Base-by-base conservation (phyloP, 2,329 filamentous ascomycete species). In the Plectosphaerella plurivora region DNA sequence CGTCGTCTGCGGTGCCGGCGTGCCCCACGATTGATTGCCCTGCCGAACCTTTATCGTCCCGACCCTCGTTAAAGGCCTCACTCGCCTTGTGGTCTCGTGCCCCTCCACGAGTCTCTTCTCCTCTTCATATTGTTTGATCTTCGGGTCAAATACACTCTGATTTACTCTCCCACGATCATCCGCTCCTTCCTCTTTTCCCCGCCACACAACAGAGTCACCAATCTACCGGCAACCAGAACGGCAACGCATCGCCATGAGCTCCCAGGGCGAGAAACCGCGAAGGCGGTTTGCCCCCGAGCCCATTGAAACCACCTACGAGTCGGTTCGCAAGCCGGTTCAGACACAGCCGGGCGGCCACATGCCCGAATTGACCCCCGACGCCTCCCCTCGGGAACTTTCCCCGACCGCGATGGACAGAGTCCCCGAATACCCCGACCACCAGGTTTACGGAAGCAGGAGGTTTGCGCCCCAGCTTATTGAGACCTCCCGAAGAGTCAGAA, bases 391-490 rank as follows among this genome's bases (percentile, higher is more conserved):
- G 51, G 74, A 76, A 11, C 70, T 74, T 6, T 75, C 76, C 3
- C 72, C 75, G 47, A 55, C 41, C 16, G 59, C 64, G 24, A 51
- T 51, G 10, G 35, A 53, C 53, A 50, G 55, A 57, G 35, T 41
- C 57, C 62, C 63, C 54, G 57, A 59, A 55, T 61, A 59, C 25
- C 39, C 47, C 51, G 46, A 57, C 63, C 65, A 60, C 63, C 63
- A 52, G 44, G 59, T 65, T 14, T 49, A 55, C 44, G 61, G 60
- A 42, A 61, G 57, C 25, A 75, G 78, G 57, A 72, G 73, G 54
- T 96, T 95, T 66, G 80, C 86, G 28, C 91, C 91, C 12, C 87
- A 93, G 62, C 75, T 96, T 51, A 86, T 96, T 56, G 90, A 93
- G 68, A 92, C 89, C 3, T 87, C 87, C 4, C 83, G 84, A 60